Evolutionary conservation across 495 filamentous ascomycete species (phyloP).

Genomic region (Aspergillus baeticus): DNA sequence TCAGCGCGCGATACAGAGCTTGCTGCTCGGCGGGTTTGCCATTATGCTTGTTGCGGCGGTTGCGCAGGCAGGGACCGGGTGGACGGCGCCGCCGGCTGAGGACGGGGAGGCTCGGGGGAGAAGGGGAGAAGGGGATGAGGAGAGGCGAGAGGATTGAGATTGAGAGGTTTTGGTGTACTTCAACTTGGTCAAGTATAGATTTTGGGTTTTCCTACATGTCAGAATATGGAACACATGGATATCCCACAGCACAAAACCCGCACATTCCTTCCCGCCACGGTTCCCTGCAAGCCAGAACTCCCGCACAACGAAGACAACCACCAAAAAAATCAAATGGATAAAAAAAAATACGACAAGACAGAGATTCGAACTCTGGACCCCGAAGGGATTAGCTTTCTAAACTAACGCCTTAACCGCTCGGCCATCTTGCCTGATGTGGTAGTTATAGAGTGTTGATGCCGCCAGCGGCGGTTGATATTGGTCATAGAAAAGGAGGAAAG

Average conservation of each 20-base stretch:
- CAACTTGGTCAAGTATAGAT: too few relatives aligned
- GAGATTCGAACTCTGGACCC: constrained; percentile 14
- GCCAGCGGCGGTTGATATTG: too few relatives aligned
- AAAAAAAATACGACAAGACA: constrained; percentile 9
- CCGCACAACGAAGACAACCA: neutral
- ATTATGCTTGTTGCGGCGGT: constrained; percentile 53
- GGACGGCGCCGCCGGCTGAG: constrained; percentile 36
- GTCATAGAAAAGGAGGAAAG: too few relatives aligned
- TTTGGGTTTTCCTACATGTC: too few relatives aligned
- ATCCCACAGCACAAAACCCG: too few relatives aligned
- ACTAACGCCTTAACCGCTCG: constrained; percentile 12
- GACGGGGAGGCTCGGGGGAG: constrained; percentile 5
- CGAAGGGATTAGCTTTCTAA: constrained; percentile 14
- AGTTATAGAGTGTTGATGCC: neutral
- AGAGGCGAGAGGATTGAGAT: neutral
- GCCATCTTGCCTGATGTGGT: constrained; percentile 3
- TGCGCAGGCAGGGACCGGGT: constrained; percentile 69
- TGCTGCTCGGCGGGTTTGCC: constrained; percentile 58
- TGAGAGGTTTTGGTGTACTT: too few relatives aligned
- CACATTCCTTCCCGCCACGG: too few relatives aligned
- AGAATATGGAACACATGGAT: too few relatives aligned
- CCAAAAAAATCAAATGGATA: neutral
- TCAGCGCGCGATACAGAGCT: constrained; percentile 51
- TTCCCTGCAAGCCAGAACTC: too few relatives aligned
- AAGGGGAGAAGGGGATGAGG: neutral